These are phyloP conservation scores for Melanogaster broomeanus DNA, from an alignment of 768 basidiomycete species.

Conservation along the genomic window DNA sequence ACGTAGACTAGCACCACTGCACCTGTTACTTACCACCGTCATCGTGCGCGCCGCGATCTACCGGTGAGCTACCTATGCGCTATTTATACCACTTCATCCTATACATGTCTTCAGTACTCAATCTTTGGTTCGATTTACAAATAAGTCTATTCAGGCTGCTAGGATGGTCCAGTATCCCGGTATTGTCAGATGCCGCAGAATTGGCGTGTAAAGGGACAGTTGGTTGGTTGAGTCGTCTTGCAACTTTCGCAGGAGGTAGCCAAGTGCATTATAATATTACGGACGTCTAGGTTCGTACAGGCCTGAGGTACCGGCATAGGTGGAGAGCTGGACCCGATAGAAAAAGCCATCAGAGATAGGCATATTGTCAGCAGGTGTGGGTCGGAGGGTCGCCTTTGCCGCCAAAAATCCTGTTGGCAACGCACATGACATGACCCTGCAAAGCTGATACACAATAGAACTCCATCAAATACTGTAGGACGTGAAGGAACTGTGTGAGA, in stretches of 20 bases:
- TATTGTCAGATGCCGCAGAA: neutral
- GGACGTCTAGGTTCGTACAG: neutral
- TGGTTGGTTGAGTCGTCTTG: neutral
- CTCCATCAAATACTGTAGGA: neutral
- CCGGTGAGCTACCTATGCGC: slow-evolving; percentile 14
- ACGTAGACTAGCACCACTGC: slow-evolving; percentile 9
- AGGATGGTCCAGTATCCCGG: neutral
- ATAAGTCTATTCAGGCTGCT: too few relatives aligned
- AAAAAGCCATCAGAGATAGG: neutral
- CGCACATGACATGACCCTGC: neutral
- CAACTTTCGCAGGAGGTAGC: neutral
- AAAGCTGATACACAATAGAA: neutral
- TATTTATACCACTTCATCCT: slow-evolving; percentile 28
- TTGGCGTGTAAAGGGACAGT: neutral
- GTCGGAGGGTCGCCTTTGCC: neutral
- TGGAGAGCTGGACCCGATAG: neutral
- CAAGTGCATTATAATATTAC: neutral
- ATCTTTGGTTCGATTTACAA: too few relatives aligned
- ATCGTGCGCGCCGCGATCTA: too few relatives aligned
- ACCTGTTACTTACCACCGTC: slow-evolving; percentile 5
- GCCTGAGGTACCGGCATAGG: neutral
- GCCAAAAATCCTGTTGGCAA: neutral
- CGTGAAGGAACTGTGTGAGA: slow-evolving; percentile 1
- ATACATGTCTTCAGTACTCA: neutral
- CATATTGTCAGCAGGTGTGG: neutral